Base-by-base conservation (phyloP, 139 green algal species). In the Tetratostichococcus sp. region DNA sequence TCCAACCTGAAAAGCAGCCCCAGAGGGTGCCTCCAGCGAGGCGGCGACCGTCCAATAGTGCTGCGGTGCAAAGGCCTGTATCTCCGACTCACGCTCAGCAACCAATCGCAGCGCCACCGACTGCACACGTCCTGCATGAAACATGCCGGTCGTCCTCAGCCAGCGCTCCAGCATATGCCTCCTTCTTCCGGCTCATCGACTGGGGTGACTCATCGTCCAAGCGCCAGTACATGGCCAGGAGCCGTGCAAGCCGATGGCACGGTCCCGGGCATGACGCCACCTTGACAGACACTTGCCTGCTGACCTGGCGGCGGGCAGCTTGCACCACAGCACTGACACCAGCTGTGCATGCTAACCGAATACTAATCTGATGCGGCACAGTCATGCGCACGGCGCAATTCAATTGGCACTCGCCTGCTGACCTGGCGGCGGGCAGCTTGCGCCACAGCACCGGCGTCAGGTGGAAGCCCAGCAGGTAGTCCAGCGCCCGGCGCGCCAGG, bases 381-480 rank as follows among this genome's bases (percentile, higher is more conserved):
- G n/a, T n/a, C n/a, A n/a, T n/a, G n/a, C n/a, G n/a, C n/a, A n/a
- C n/a, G n/a, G n/a, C n/a, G n/a, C n/a, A n/a, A n/a, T n/a, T n/a
- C n/a, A n/a, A n/a, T 26, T 28, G 50, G 17, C 2, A 26, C n/a
- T 0, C 67, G 80, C 84, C 86, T 77, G 89, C 89, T 69, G 87
- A 94, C 28, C 75, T 81, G 14, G 90, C 84, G 32, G 85, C 89
- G 0, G 88, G 90, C 67, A 99, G 77, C 77, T 95, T 95, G 19
- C 88, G 77, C 95, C 95, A 99, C 59, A 99, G 85, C 77, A 99
- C 30, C 5, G 93, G 94, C 1, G 86, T 94, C 4, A 99, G 66
- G 34, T 69, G 75, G 80, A 96, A 98, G 17, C 95, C 95, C 50
- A 97, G 80, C n/a, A 98, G 82, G 83, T 95, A 97, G 83, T 99